Evolutionary conservation across 2,329 filamentous ascomycete species (phyloP), one percentile per base, ranked within the genome.

Genomic region (Hypoxylon rubiginosum): DNA sequence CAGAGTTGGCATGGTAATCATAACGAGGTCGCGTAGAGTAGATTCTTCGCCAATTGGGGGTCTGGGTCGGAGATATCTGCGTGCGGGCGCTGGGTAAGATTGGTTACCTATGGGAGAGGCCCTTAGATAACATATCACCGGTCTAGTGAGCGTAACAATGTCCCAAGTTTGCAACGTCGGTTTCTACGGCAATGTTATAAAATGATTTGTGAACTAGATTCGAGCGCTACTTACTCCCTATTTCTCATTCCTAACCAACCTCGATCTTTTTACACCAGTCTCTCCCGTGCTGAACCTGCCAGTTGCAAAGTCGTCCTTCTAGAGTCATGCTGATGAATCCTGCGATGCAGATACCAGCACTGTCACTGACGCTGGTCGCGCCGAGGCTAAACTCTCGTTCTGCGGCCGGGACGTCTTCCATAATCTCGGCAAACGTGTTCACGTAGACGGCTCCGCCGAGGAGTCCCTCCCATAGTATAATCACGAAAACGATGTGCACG

Each of bases 401-500:
- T 32, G 89, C 87, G 4, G 85, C 82, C 0, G 90, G 88, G 0
- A 97, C 90, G 6, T 90, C 89, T 73, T 97, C 93, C 77, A 93
- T 91, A 67, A 99, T 97, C 76, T 97, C 92, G 0, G 94, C 93
- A 79, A 98, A 99, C 0, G 94, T 97, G 74, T 95, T 97, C 64
- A 98, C 94, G 74, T 99, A 99, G 0, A 98, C 96, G 3, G 93
- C 84, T 0, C 96, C 96, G 0, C 96, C 96, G 0, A 99, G 83
- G 11, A 98, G 79, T 0, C 96, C 96, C 78, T 98, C 96, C 95
- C 95, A 98, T 75, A 98, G 96, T 19, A 97, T 85, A 65, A 98
- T 83, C 21, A 87, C 64, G 74, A 97, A 97, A 0, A 98, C 83
- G n/a, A 97, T 73, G 76, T 93, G 97, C 24, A 97, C 92, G 26